Conservation (phyloP, 23 red algal species). For the Gracilaria caudata region DNA sequence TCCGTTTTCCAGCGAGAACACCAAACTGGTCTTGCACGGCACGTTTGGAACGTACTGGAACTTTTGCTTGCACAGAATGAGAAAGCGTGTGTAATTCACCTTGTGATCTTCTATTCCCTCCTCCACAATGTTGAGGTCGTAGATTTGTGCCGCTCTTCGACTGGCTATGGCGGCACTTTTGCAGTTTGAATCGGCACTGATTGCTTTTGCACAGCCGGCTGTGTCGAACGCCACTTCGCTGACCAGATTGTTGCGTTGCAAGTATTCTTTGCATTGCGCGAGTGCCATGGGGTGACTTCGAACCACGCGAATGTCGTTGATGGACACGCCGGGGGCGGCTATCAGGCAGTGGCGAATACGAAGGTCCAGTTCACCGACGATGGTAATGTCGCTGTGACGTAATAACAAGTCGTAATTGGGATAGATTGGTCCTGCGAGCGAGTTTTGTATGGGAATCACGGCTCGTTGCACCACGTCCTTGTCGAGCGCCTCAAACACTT, state of each 20-base stretch:
- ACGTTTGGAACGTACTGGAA: conserved; percentile 5
- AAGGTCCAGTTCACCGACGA: conserved; percentile 95
- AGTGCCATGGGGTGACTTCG: conserved; percentile 92
- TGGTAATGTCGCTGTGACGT: conserved; percentile 59
- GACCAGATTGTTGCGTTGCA: conserved; percentile 45
- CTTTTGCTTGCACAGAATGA: conserved; percentile 65
- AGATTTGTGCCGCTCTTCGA: conserved; percentile 83
- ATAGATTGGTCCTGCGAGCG: conserved; percentile 95
- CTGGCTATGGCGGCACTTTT: conserved; percentile 80
- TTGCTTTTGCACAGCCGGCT: conserved; percentile 77
- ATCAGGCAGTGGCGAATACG: conserved; percentile 91
- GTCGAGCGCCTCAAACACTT: conserved; percentile 61
- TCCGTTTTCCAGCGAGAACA: conserved; percentile 85
- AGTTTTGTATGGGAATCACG: conserved; percentile 94
- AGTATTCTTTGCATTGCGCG: conserved; percentile 85
- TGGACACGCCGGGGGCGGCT: conserved; percentile 55
- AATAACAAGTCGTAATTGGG: conserved; percentile 88
- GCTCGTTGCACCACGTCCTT: conserved; percentile 50
- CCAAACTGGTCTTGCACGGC: conserved; percentile 87
- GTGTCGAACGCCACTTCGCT: conserved; percentile 89
- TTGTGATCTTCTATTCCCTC: conserved; percentile 89
- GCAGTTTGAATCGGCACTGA: conserved; percentile 43
- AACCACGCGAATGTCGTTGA: conserved; percentile 66
- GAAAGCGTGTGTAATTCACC: conserved; percentile 96
- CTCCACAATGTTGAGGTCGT: conserved; percentile 82